Evolutionary conservation across 129 eudicot species (phyloP).

Genomic region (Logfia minima): DNA sequence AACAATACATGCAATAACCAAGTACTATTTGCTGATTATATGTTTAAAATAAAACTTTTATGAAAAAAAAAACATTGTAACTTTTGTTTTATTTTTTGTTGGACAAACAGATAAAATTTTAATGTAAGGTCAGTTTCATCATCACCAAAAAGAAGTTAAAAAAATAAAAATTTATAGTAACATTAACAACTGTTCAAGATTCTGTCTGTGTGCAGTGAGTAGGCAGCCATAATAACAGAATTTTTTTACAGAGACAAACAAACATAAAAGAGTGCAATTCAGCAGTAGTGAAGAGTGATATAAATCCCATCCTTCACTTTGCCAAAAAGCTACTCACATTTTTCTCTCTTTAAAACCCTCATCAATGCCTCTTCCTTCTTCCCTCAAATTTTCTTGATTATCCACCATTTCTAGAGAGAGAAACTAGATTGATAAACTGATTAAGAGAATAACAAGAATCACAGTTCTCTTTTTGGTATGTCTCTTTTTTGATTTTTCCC

Average conservation of each 20-base stretch:
- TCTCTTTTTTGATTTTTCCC: background rate
- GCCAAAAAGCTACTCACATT: constrained; percentile 34
- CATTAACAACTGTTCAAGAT: constrained; percentile 43
- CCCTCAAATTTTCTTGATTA: constrained; percentile 18
- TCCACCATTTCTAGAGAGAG: constrained; percentile 25
- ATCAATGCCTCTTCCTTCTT: constrained; percentile 26
- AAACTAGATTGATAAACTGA: background rate
- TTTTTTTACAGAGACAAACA: constrained; percentile 39
- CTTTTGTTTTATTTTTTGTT: constrained; percentile 2
- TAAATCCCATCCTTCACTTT: constrained; percentile 28
- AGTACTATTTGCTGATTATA: no score
- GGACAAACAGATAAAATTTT: constrained; percentile 4
- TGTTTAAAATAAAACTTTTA: background rate
- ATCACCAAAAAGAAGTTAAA: constrained; percentile 26
- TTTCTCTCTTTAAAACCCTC: constrained; percentile 38
- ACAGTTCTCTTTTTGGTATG: constrained; percentile 22
- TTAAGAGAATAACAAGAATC: background rate
- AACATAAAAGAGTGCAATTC: constrained; percentile 33
- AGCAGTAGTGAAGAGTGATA: constrained; percentile 24
- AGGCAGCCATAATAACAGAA: constrained; percentile 41
- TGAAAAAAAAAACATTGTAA: background rate
- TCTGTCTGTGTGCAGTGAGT: constrained; percentile 30
- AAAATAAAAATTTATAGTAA: constrained; percentile 16
- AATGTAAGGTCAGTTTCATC: constrained; percentile 29
- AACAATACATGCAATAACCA: no score